These are phyloP conservation scores for Catenaria anguillulae DNA, from an alignment of 371 early-diverging fungal species.

Conservation along the genomic window DNA sequence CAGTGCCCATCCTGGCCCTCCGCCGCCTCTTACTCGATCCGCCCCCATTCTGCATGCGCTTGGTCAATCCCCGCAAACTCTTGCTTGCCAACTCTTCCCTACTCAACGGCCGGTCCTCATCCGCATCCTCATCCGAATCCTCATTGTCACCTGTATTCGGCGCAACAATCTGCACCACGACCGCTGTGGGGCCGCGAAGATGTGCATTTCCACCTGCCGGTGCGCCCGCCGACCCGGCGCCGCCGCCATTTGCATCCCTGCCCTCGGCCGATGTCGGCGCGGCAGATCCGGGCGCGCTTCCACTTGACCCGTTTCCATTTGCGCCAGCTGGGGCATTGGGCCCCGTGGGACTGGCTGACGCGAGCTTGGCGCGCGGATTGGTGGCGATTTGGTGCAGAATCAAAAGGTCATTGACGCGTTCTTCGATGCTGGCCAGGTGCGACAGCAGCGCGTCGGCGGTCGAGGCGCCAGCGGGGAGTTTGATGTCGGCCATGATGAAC, in stretches of 20 bases:
- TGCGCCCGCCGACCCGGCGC: not conserved
- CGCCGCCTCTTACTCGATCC: slow-evolving; percentile 1
- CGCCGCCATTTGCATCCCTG: too few species aligned
- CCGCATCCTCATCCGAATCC: not conserved
- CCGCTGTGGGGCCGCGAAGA: not conserved
- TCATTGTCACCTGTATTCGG: slow-evolving; percentile 2
- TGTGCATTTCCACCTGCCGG: not conserved
- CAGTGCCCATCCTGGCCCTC: not conserved
- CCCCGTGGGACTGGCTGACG: not conserved
- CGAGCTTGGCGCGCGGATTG: not conserved
- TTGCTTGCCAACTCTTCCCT: not conserved
- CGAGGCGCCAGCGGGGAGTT: not conserved
- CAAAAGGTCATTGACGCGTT: not conserved
- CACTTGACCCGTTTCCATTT: not conserved
- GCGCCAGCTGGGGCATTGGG: not conserved
- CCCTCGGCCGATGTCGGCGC: not conserved
- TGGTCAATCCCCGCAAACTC: not conserved
- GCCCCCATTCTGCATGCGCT: slow-evolving; percentile 3
- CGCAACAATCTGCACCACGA: not conserved
- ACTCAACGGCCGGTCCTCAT: slow-evolving; percentile 4
- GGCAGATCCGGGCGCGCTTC: not conserved
- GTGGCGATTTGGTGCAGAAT: not conserved
- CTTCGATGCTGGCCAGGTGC: not conserved
- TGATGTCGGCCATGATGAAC: not conserved
- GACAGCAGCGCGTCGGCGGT: not conserved